Base-by-base conservation (phyloP, 2,329 filamentous ascomycete species). In the Aspergillus cejpii region DNA sequence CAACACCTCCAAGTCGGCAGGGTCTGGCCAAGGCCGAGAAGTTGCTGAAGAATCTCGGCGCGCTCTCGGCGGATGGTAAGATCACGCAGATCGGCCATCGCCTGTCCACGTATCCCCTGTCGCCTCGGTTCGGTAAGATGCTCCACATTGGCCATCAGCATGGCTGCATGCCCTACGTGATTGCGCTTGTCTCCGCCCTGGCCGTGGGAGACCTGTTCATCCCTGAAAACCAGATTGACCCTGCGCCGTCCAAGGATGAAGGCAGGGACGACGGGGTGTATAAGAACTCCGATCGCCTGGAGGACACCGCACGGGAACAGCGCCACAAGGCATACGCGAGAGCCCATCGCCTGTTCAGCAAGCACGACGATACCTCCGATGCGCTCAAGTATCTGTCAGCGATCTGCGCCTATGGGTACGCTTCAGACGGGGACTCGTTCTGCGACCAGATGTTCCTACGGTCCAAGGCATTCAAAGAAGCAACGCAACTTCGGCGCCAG, bases 181-280 rank as follows among this genome's bases (percentile, higher is more conserved):
- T 97, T 48, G 87, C 89, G 2, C 72, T 97, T 8, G 90, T 98
- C 2, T 86, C 92, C 0, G 87, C 85, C 1, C 73, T 98, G 3
- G 94, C 91, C 0, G 87, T 91, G 0, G 84, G 87, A 0, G 91
- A 97, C 56, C 70, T 97, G 2, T 95, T 94, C 62, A 74, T 96
- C 12, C 83, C 85, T 0, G 85, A 94, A 63, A 85, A 79, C 56
- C 86, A 92, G 57, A 79, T 85, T 3, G 79, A 88, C 15, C 79
- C 85, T 1, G 68, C 72, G 3, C 66, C 78, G 14, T 66, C 74
- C 0, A 70, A 69, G 21, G 72, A 73, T 24, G 54, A 59, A 11
- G 59, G 63, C 15, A 63, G 64, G 5, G 59, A 61, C 2, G 70
- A 70, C 1, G 62, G 62, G 11, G 70, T 78, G 10, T 74, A 78